Evolutionary conservation across 1,284 basidiomycete species (phyloP), one percentile per base, ranked within the genome.

Genomic region (Pseudozyma hubeiensis): DNA sequence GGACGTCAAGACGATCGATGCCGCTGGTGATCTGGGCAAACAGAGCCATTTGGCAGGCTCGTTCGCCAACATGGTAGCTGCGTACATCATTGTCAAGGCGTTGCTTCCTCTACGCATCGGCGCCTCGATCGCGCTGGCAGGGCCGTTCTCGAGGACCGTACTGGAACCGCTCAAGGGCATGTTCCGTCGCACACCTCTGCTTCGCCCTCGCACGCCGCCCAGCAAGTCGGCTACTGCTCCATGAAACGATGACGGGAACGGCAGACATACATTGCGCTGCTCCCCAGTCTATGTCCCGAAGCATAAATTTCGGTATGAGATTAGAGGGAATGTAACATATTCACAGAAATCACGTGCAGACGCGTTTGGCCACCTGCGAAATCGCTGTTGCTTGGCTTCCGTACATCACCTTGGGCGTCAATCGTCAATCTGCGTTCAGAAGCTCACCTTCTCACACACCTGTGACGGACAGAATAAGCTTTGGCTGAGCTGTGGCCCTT

Each of bases 51-150:
- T 92, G 78, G 74, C 64, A 19, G 80, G 76, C 19, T 67, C 75
- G 37, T 80, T 83, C 37, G 79, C 81, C 24, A 80, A 82, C 40
- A 70, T 80, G 29, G 89, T 94, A 0, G 87, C 93, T 19, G 93
- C 94, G 0, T 97, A 96, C 83, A 90, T 90, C 1, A 86, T 89
- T 7, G 91, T 91, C 64, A 97, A 94, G 93, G 91, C 91, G 0
- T 84, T 94, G 13, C 81, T 93, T 4, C 92, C 93, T 2, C 81
- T 91, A 17, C 89, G 93, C 8, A 88, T 95, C 67, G 92, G 89
- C 0, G 81, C 90, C 1, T 93, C 92, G 1, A 73, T 94, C 33
- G 93, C 91, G 75, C 86, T 91, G 3, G 88, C 92, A 0, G 93
- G 93, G 10, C 87, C 87, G 10, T 91, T 94, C 83, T 91, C 92